Conservation (phyloP, 2,329 filamentous ascomycete species). For the Fusarium humuli region DNA sequence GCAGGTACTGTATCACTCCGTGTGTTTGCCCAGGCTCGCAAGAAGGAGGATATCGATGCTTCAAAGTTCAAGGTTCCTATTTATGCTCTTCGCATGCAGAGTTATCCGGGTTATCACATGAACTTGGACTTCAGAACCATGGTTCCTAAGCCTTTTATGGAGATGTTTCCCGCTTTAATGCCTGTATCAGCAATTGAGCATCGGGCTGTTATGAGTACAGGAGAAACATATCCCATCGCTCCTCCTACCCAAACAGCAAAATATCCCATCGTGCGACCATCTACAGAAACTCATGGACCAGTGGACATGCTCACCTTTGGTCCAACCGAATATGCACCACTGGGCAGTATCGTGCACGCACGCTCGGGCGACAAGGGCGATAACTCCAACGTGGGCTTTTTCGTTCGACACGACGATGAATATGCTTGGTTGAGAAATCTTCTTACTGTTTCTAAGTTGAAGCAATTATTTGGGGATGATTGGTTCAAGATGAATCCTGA, state of each 20-base stretch:
- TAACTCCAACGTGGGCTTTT: constrained; percentile 60
- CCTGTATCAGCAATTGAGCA: constrained; percentile 46
- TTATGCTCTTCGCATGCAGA: constrained; percentile 56
- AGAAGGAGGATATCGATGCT: constrained; percentile 50
- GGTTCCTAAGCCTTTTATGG: constrained; percentile 57
- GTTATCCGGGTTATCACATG: constrained; percentile 58
- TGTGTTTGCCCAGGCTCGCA: constrained; percentile 59
- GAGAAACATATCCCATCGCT: constrained; percentile 25
- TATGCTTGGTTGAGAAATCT: constrained; percentile 59
- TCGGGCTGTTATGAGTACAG: constrained; percentile 45
- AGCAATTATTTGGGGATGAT: constrained; percentile 53
- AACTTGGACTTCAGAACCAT: constrained; percentile 58
- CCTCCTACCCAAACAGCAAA: constrained; percentile 39
- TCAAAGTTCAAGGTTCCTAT: constrained; percentile 54
- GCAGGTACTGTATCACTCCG: constrained; percentile 62
- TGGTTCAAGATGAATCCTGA: constrained; percentile 50
- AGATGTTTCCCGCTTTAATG: constrained; percentile 55
- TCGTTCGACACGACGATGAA: constrained; percentile 57
- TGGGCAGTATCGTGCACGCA: constrained; percentile 50
- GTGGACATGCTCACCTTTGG: constrained; percentile 45
- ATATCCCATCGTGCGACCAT: constrained; percentile 43
- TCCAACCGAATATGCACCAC: constrained; percentile 42
- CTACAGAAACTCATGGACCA: constrained; percentile 45
- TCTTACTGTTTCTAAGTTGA: constrained; percentile 55
- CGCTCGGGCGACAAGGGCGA: constrained; percentile 57